These are phyloP conservation scores for Coelastrella sp. DNA, from an alignment of 139 green algal genomes.

Conservation along the genomic window DNA sequence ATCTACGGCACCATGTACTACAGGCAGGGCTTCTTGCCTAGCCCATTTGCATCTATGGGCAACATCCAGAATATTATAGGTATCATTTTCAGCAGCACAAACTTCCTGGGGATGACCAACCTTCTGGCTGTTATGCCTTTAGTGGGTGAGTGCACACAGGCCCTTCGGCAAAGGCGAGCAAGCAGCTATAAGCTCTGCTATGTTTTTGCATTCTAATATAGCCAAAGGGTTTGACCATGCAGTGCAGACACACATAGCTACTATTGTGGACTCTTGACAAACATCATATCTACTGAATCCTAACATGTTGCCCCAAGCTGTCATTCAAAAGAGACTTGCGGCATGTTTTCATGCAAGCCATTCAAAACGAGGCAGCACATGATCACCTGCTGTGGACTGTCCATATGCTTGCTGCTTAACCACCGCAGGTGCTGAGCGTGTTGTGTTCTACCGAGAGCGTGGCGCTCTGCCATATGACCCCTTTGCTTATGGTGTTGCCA, in stretches of 20 bases:
- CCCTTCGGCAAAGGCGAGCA: not conserved
- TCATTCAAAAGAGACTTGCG: not conserved
- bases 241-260: too few species aligned
- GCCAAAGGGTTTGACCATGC: too few species aligned
- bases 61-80: conserved; percentile 54
- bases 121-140: conserved; percentile 48
- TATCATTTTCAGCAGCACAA: conserved; percentile 50
- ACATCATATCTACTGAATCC: too few species aligned
- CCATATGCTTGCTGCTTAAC: too few species aligned
- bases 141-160: conserved; percentile 52
- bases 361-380: too few species aligned
- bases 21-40: conserved; percentile 7
- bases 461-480: conserved; percentile 47
- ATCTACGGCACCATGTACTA: conserved; percentile 49
- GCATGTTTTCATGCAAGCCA: too few species aligned
- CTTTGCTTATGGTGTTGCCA: conserved; percentile 60
- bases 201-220: too few species aligned
- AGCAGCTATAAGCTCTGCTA: not conserved
- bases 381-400: too few species aligned
- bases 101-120: conserved; percentile 53
- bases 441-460: conserved; percentile 49
- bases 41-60: conserved; percentile 35
- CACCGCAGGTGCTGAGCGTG: conserved; percentile 17
- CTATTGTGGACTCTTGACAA: too few species aligned
- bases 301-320: not conserved